phyloP scores from a whole-genome alignment of 345 rosid genomes.

The Citrus sp. region DNA sequence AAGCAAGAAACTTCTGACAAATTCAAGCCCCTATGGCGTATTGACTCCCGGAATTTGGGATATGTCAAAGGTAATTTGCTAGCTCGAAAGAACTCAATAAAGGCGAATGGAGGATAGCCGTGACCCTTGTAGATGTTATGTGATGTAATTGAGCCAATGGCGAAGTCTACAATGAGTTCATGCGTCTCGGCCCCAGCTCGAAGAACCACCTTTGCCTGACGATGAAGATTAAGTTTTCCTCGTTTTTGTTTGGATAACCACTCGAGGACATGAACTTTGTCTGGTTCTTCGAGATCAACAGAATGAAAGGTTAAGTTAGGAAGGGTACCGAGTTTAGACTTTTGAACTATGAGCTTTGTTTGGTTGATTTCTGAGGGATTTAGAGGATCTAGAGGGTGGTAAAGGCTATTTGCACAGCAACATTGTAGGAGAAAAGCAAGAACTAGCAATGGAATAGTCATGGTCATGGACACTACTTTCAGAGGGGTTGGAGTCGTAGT shows the following conservation, averaged over 20 bases:
- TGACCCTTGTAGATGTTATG: slow-evolving; percentile 38
- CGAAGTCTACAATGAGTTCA: slow-evolving; percentile 54
- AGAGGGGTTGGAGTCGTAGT: slow-evolving; percentile 11
- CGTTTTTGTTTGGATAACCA: slow-evolving; percentile 36
- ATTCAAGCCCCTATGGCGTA: slow-evolving; percentile 39
- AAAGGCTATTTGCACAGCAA: slow-evolving; percentile 21
- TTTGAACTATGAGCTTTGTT: slow-evolving; percentile 36
- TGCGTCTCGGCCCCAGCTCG: slow-evolving; percentile 47
- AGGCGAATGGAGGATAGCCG: slow-evolving; percentile 64
- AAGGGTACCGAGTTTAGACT: slow-evolving; percentile 31
- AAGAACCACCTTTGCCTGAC: slow-evolving; percentile 54
- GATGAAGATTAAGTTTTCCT: slow-evolving; percentile 21
- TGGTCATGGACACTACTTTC: slow-evolving; percentile 36
- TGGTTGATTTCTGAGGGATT: slow-evolving; percentile 54
- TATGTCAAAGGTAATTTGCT: slow-evolving; percentile 45
- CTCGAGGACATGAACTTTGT: slow-evolving; percentile 49
- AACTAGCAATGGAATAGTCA: slow-evolving; percentile 28
- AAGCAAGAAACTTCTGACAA: slow-evolving; percentile 66
- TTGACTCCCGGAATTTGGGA: slow-evolving; percentile 43
- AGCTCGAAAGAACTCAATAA: slow-evolving; percentile 45
- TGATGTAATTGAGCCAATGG: slow-evolving; percentile 24
- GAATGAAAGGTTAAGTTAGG: slow-evolving; percentile 56
- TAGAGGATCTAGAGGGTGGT: slow-evolving; percentile 74
- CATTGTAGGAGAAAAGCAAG: slow-evolving; percentile 32
- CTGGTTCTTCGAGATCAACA: slow-evolving; percentile 73